Evolutionary conservation across 805 yeast genomes (phyloP).

Genomic region (Ogataea polymorpha): DNA sequence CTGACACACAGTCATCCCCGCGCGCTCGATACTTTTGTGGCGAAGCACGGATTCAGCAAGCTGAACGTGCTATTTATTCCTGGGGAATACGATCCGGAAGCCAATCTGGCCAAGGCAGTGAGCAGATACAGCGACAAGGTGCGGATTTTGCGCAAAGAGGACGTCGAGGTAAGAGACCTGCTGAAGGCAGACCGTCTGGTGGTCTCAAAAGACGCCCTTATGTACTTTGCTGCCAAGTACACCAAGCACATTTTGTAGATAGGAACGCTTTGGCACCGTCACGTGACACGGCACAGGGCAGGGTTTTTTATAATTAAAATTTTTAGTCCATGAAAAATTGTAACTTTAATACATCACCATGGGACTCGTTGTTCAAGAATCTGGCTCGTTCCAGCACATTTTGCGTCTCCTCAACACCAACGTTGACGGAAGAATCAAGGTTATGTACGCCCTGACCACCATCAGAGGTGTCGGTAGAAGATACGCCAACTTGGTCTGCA

Average conservation of each 20-base stretch:
- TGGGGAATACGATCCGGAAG: conserved; percentile 39
- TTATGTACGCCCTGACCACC: conserved; percentile 99
- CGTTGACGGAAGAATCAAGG: conserved; percentile 99
- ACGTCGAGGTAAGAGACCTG: conserved; percentile 78
- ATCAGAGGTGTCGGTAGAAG: conserved; percentile 99
- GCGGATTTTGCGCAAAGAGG: conserved; percentile 69
- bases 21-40: conserved; percentile 37
- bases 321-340: conserved; percentile 7
- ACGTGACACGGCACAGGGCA: conserved; percentile 8
- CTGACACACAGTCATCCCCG: conserved; percentile 29
- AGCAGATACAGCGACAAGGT: conserved; percentile 47
- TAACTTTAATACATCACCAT: conserved; percentile 14
- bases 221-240: conserved; percentile 42
- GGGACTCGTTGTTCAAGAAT: conserved; percentile 86
- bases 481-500: conserved; percentile 99
- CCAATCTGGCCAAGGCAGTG: conserved; percentile 60
- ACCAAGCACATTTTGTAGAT: conserved; percentile 18
- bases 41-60: conserved; percentile 45
- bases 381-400: conserved; percentile 99
- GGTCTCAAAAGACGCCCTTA: conserved; percentile 70
- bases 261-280: not conserved
- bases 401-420: conserved; percentile 99
- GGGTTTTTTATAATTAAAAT: conserved; percentile 2
- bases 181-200: conserved; percentile 74
- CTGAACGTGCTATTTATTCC: conserved; percentile 68